phyloP scores from a whole-genome alignment of 192 early-diverging fungal genomes.

The Spizellomyces punctatus region DNA sequence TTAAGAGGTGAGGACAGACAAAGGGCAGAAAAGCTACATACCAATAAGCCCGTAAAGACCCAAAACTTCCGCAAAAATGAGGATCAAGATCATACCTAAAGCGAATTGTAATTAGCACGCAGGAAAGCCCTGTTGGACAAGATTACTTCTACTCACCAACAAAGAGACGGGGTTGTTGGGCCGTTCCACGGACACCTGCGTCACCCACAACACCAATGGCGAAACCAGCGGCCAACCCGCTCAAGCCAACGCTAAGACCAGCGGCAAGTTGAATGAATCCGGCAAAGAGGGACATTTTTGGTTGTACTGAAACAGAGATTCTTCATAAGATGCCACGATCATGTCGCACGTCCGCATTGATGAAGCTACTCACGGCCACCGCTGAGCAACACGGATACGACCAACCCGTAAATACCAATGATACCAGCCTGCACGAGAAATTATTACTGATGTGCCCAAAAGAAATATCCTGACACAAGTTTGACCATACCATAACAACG shows the following conservation, averaged over 20 bases:
- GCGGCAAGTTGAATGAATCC: conserved; percentile 93
- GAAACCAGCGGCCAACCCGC: conserved; percentile 93
- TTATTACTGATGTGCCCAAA: neutral
- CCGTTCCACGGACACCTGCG: conserved; percentile 87
- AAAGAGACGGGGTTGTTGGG: conserved; percentile 88
- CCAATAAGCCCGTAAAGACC: conserved; percentile 93
- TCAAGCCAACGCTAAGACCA: conserved; percentile 88
- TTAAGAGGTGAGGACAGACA: neutral
- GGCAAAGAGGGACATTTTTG: conserved; percentile 55
- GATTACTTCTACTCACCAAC: conserved; percentile 59
- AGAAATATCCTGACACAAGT: neutral
- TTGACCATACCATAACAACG: conserved; percentile 82
- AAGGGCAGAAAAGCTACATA: conserved; percentile 11
- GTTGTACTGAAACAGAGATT: conserved; percentile 31
- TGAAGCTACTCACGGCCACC: conserved; percentile 66
- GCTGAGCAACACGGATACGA: conserved; percentile 88
- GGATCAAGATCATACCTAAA: conserved; percentile 73
- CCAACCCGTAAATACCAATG: conserved; percentile 96
- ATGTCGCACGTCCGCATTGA: neutral
- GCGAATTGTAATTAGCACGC: no score
- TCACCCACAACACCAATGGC: conserved; percentile 98
- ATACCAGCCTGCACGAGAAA: conserved; percentile 74
- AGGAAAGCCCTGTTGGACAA: no score
- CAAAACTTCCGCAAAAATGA: conserved; percentile 99
- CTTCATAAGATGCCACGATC: conserved; percentile 1